Conservation (phyloP, 2,329 filamentous ascomycete genomes). For the Aspergillus uvarum region DNA sequence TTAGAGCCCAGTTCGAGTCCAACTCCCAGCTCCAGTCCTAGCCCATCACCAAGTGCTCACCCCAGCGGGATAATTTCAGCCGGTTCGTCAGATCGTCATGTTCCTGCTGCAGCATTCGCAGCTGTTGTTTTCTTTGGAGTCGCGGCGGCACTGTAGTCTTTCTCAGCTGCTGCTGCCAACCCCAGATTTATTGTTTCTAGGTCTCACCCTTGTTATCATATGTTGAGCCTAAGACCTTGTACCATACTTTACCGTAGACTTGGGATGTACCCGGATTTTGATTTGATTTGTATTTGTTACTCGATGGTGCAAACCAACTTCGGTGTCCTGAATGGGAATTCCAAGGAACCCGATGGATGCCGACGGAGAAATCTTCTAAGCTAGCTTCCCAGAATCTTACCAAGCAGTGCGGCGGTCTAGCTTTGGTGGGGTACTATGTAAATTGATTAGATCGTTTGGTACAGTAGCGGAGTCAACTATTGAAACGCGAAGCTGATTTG, state of each 20-base stretch:
- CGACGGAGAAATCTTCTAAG: background rate
- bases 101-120: conserved; percentile 39
- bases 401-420: background rate
- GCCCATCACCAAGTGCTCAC: conserved; percentile 17
- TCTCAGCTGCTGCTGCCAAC: background rate
- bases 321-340: background rate
- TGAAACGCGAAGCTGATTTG: conserved; percentile 2
- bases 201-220: background rate
- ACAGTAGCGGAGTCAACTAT: background rate
- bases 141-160: conserved; percentile 36
- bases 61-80: conserved; percentile 23
- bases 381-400: background rate
- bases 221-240: background rate
- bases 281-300: background rate
- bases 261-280: background rate
- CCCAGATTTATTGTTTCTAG: background rate
- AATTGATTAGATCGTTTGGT: no score
- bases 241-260: background rate
- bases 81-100: conserved; percentile 33
- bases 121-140: conserved; percentile 44
- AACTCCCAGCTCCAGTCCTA: conserved; percentile 6
- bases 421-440: no score
- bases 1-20: conserved; percentile 22
- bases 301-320: background rate
- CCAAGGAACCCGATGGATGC: background rate